Percentiles rank a stretch among this genome's conserved stretches.
These are phyloP conservation scores for Dunaliella sp. DNA, from an alignment of 139 green algal species.

Conservation along the genomic window DNA sequence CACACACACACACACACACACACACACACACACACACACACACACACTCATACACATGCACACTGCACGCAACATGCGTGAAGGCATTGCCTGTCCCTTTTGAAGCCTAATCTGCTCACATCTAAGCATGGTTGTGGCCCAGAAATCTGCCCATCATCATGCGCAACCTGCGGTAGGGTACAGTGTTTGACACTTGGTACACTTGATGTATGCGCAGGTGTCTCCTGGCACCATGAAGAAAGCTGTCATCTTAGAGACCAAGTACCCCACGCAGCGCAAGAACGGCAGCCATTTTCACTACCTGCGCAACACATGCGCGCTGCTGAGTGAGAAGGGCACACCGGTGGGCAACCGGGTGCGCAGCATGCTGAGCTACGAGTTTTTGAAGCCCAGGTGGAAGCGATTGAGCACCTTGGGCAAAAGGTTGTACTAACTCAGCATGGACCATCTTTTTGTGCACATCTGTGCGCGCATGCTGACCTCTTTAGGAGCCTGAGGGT, in stretches of 20 bases:
- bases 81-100: background rate
- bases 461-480: too few species aligned
- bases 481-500: too few species aligned
- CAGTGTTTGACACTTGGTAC: too few species aligned
- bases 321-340: conserved; percentile 61
- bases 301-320: conserved; percentile 45
- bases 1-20: too few species aligned
- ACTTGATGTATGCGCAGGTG: too few species aligned
- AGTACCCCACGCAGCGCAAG: conserved; percentile 36
- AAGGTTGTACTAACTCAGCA: conserved; percentile 37
- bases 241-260: conserved; percentile 51
- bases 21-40: background rate
- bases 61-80: conserved; percentile 1
- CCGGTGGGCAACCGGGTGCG: conserved; percentile 52
- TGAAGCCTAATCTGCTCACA: too few species aligned
- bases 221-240: conserved; percentile 46
- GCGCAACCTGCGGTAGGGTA: too few species aligned
- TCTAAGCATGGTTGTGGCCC: too few species aligned
- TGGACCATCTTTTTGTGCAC: too few species aligned
- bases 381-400: conserved; percentile 48
- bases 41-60: background rate
- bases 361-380: conserved; percentile 46
- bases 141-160: too few species aligned
- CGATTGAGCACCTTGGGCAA: conserved; percentile 31
- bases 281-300: conserved; percentile 55